These are phyloP conservation scores for Aspergillus ochraceus DNA, from an alignment of 2,329 filamentous ascomycete genomes.

Conservation along the genomic window DNA sequence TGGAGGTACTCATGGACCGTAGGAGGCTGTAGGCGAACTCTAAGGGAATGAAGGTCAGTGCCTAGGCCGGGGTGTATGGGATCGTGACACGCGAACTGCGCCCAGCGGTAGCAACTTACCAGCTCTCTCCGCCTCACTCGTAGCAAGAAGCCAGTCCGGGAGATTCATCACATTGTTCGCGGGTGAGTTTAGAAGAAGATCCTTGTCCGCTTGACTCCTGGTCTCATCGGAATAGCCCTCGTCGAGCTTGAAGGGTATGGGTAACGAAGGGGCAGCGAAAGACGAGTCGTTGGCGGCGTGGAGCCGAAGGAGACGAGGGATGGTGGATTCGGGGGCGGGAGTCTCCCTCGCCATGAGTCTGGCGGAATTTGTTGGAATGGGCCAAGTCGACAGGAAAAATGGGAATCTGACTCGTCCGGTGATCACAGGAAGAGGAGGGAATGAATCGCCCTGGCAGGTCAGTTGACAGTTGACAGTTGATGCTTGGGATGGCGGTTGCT, in stretches of 20 bases:
- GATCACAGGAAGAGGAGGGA: too few relatives aligned
- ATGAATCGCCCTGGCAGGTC: too few relatives aligned
- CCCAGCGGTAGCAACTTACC: slow-evolving; percentile 42
- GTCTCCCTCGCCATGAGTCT: slow-evolving; percentile 33
- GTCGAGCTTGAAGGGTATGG: slow-evolving; percentile 63
- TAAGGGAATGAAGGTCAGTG: slow-evolving; percentile 37
- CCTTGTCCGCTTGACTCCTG: slow-evolving; percentile 47
- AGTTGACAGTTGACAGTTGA: too few relatives aligned
- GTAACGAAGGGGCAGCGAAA: slow-evolving; percentile 30
- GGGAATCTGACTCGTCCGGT: background rate
- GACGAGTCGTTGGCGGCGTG: slow-evolving; percentile 29
- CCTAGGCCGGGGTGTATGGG: background rate
- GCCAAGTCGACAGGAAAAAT: background rate
- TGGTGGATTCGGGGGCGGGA: slow-evolving; percentile 20
- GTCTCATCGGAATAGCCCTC: slow-evolving; percentile 85
- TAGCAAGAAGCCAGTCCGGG: slow-evolving; percentile 55
- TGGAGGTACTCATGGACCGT: slow-evolving; percentile 74
- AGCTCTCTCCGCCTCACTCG: slow-evolving; percentile 56
- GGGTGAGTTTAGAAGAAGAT: slow-evolving; percentile 30
- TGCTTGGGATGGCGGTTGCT: too few relatives aligned
- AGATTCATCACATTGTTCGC: slow-evolving; percentile 45
- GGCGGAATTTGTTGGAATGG: background rate
- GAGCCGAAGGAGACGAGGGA: slow-evolving; percentile 24
- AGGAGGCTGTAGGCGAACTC: slow-evolving; percentile 80
- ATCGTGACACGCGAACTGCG: slow-evolving; percentile 7